These are phyloP conservation scores for Discostella stelligera DNA, from an alignment of 352 stramenopile species.

Conservation along the genomic window DNA sequence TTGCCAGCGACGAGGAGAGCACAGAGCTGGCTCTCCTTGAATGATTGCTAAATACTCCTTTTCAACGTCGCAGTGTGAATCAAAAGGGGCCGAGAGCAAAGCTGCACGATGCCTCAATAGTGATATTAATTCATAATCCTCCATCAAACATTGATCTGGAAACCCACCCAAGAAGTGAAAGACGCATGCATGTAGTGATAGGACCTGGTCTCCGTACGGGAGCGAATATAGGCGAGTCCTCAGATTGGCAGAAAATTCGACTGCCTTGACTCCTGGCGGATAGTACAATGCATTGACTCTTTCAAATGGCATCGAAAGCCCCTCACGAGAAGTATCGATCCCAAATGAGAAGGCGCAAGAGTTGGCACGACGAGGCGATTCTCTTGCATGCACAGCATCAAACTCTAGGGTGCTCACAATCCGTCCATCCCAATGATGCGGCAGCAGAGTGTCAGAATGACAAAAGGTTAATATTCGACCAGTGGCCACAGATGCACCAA, in stretches of 20 bases:
- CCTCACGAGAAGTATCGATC: slow-evolving; percentile 57
- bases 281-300: slow-evolving; percentile 11
- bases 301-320: slow-evolving; percentile 45
- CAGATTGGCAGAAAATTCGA: slow-evolving; percentile 59
- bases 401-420: slow-evolving; percentile 48
- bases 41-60: slow-evolving; percentile 45
- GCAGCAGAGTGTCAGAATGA: slow-evolving; percentile 75
- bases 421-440: slow-evolving; percentile 61
- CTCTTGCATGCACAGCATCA: slow-evolving; percentile 11
- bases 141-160: slow-evolving; percentile 77
- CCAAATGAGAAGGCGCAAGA: slow-evolving; percentile 73
- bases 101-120: slow-evolving; percentile 56
- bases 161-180: slow-evolving; percentile 75
- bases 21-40: slow-evolving; percentile 40
- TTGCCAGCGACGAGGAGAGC: slow-evolving; percentile 74
- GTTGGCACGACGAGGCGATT: slow-evolving; percentile 20
- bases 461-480: slow-evolving; percentile 73
- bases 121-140: slow-evolving; percentile 79
- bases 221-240: slow-evolving; percentile 60
- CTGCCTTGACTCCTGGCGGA: slow-evolving; percentile 57
- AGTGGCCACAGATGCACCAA: slow-evolving; percentile 54
- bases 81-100: slow-evolving; percentile 18
- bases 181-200: slow-evolving; percentile 59
- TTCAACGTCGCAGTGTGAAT: slow-evolving; percentile 1
- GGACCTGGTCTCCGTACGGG: slow-evolving; percentile 73